Evolutionary conservation across 805 yeast genomes (phyloP).

Genomic region (Wickerhamiella spandovensis): DNA sequence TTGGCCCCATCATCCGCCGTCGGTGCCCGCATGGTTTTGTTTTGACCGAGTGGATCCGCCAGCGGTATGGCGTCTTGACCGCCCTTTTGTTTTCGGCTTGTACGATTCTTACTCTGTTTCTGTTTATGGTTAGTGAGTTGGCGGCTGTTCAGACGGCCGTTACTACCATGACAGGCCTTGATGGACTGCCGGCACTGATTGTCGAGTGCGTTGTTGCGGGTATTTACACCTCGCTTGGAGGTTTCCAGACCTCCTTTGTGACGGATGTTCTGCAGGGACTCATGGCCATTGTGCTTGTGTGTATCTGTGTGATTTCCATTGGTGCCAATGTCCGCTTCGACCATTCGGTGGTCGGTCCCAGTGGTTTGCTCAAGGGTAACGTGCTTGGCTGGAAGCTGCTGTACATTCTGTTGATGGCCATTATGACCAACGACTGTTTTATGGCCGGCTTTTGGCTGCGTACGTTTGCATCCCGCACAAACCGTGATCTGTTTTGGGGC

Average conservation of each 20-base stretch:
- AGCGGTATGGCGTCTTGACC: conserved; percentile 59
- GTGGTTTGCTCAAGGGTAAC: conserved; percentile 51
- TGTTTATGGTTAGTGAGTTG: conserved; percentile 79
- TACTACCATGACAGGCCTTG: conserved; percentile 60
- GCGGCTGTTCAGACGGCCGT: conserved; percentile 70
- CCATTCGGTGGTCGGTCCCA: conserved; percentile 45
- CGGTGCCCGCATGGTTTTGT: conserved; percentile 85
- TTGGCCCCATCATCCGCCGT: conserved; percentile 69
- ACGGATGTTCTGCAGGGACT: conserved; percentile 78
- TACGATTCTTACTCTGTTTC: conserved; percentile 70
- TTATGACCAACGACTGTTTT: conserved; percentile 80
- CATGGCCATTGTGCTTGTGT: conserved; percentile 48
- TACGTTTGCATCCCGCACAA: conserved; percentile 75
- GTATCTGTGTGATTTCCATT: conserved; percentile 66
- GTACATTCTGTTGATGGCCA: conserved; percentile 73
- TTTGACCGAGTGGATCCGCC: conserved; percentile 87
- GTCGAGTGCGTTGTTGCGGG: conserved; percentile 81
- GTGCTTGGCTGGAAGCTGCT: conserved; percentile 84
- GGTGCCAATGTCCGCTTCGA: conserved; percentile 57
- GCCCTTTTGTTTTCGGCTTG: conserved; percentile 67
- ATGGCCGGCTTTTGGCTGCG: conserved; percentile 90
- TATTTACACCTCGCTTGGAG: conserved; percentile 77
- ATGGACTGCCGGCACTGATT: conserved; percentile 68
- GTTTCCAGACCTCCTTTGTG: conserved; percentile 74
- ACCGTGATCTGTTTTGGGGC: conserved; percentile 64